Base-by-base conservation (phyloP, 345 rosid species). In the Pistacia integerrima region DNA sequence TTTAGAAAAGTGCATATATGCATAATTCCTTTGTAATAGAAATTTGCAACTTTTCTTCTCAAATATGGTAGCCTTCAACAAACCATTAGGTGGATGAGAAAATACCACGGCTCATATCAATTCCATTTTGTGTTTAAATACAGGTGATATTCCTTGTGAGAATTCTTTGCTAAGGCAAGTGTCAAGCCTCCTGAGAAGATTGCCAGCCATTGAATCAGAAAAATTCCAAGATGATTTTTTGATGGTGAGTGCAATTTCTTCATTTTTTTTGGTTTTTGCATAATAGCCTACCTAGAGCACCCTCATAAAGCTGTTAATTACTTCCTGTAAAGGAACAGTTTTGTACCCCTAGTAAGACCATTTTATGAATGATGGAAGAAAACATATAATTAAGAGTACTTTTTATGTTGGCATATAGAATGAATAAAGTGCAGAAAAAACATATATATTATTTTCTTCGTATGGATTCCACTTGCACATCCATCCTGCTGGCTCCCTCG, bases 161-260 rank as follows among this genome's bases (percentile, higher is more conserved):
- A 97, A 91, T 85, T 92, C 99, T n/a, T 84, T 96, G 73, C 77
- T 96, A 51, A 87, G 98, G 84, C 97, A 93, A 84, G 98, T 91
- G 59, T 89, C 97, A 66, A 97, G 99, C 77, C 92, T 96, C 65
- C 82, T 93, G 54, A 87, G 99, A 81, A 91, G 99, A 81, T 85
- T 96, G 84, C 99, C 99, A 76, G 94, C 97, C 76, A 87, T 90
- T 70, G 97, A 96, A 82, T 96, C 99, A 33, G 97, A 89, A 79
- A 93, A 85, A 76, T 96, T 96, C 81, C 94, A 92, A 79, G 99
- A 93, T 69, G 94, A 93, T 78, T 93, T 93, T 85, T 80, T 93
- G 84, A 96, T 93, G 99, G 99, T 93, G 69, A 84, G 92, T 83
- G 5, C 70, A 67, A 49, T 73, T 48, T 55, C 35, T 58, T 44